Evolutionary conservation across 163 green algal species (phyloP).

Genomic region (Scenedesmus sp.): DNA sequence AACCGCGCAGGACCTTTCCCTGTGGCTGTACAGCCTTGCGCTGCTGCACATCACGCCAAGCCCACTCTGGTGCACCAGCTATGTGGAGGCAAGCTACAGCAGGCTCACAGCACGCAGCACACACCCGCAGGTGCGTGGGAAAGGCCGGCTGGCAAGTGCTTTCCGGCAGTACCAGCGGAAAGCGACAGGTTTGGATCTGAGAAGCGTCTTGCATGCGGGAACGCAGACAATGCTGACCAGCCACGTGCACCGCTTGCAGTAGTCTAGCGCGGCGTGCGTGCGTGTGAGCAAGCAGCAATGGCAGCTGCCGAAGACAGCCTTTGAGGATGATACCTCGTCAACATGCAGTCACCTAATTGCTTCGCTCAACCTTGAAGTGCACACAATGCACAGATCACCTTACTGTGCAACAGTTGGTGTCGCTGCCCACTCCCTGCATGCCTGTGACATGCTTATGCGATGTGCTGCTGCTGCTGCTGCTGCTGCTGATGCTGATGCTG

Average conservation of each 20-base stretch:
- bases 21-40: slow-evolving; percentile 54
- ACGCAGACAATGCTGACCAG: slow-evolving; percentile 14
- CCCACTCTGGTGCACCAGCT: slow-evolving; percentile 45
- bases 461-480: slow-evolving; percentile 10
- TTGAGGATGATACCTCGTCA: too few species aligned
- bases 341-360: too few species aligned
- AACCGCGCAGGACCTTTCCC: slow-evolving; percentile 39
- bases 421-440: too few species aligned
- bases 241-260: too few species aligned
- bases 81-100: slow-evolving; percentile 40
- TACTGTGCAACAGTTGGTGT: background rate
- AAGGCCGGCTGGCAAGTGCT: too few species aligned
- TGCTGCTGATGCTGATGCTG: background rate
- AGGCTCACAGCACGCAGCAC: slow-evolving; percentile 28
- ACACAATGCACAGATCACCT: too few species aligned
- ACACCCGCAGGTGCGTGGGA: slow-evolving; percentile 29
- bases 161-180: too few species aligned
- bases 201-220: background rate
- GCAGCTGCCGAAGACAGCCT: too few species aligned
- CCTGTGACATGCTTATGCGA: too few species aligned
- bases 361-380: too few species aligned
- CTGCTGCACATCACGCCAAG: slow-evolving; percentile 35
- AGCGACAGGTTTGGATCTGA: background rate
- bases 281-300: too few species aligned
- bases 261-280: too few species aligned